Conservation (phyloP, 352 stramenopile species). For the Phytophthora kernoviae region DNA sequence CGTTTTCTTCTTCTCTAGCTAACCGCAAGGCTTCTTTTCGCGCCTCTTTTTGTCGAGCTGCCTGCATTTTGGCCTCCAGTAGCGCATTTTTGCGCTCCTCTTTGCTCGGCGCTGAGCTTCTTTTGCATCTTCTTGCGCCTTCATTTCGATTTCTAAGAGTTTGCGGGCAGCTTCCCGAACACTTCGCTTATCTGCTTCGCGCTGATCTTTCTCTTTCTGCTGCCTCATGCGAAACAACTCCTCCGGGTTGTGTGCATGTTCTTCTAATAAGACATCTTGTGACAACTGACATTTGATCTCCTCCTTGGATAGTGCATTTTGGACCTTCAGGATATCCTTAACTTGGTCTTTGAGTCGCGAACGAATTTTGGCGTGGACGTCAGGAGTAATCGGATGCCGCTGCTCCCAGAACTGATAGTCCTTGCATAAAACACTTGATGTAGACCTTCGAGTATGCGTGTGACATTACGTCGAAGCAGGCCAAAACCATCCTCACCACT, state of each 20-base stretch:
- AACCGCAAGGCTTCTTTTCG: slow-evolving; percentile 62
- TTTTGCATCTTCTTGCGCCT: slow-evolving; percentile 77
- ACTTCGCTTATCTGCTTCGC: slow-evolving; percentile 69
- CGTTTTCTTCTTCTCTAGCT: slow-evolving; percentile 73
- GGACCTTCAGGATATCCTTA: slow-evolving; percentile 47
- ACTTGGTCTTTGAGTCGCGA: slow-evolving; percentile 59
- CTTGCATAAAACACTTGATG: slow-evolving; percentile 62
- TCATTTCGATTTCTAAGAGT: slow-evolving; percentile 79
- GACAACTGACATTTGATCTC: slow-evolving; percentile 45
- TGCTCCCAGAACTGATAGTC: slow-evolving; percentile 90
- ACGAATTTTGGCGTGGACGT: slow-evolving; percentile 67
- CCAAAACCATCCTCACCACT: slow-evolving; percentile 82
- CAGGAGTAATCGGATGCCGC: slow-evolving; percentile 61
- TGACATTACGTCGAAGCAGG: slow-evolving; percentile 73
- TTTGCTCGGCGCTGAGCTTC: slow-evolving; percentile 63
- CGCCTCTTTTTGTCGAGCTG: slow-evolving; percentile 67
- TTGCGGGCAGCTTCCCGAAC: slow-evolving; percentile 73
- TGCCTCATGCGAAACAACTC: slow-evolving; percentile 42
- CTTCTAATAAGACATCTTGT: slow-evolving; percentile 51
- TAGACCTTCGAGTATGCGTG: slow-evolving; percentile 73
- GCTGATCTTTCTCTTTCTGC: slow-evolving; percentile 53
- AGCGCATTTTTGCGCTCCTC: slow-evolving; percentile 78
- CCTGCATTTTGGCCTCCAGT: slow-evolving; percentile 64
- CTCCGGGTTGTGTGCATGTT: slow-evolving; percentile 48
- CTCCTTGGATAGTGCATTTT: slow-evolving; percentile 39